Base-by-base conservation (phyloP, 2,329 filamentous ascomycete species). In the Arthrobotrys sinensis region DNA sequence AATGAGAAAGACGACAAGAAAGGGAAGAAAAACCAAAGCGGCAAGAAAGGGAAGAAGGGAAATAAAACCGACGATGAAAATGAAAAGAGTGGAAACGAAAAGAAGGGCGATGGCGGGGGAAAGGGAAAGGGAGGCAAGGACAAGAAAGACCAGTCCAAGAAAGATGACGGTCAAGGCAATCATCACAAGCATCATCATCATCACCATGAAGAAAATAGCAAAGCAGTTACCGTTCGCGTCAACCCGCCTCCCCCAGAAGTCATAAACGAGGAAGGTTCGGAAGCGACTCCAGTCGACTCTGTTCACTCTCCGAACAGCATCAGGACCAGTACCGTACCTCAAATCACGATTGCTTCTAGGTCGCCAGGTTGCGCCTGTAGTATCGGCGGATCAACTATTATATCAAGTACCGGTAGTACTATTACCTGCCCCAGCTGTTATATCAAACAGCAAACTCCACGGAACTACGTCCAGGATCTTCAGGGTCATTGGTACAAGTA, bases 381-480 rank as follows among this genome's bases (percentile, higher is more conserved):
- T n/a, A 53, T 32, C n/a, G 55, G 55, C 36, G 55, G 55, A 21
- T 43, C 55, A 24, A 60, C 34, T 6, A 60, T 19, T 4, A 67
- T 16, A 3, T 78, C 75, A 11, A 63, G 50, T 34, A 21, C 28
- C 6, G 48, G 64, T 19, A 70, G 57, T 24, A 66, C 19, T n/a
- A 52, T 62, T 14, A 67, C 67, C 19, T 78, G 75, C 46, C 60
- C 75, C 0, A 55, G 38, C 12, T 78, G 75, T n/a, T 78, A 67
- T n/a, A 78, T 78, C 28, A 71, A 78, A 36, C 67, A 67, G 14
- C 75, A 78, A 21, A 78, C 68, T n/a, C 75, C 75, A 4, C 48
- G 52, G 24, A 78, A 63, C 19, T 78, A 66, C 14, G 75, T 78
- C 16, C 75, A 71, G 28, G 66, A 71, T n/a, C 50, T 63, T 16